Evolutionary conservation across 306 rosid species (phyloP), one percentile per base, ranked within the genome.

Genomic region (Dalbergia cultrata): DNA sequence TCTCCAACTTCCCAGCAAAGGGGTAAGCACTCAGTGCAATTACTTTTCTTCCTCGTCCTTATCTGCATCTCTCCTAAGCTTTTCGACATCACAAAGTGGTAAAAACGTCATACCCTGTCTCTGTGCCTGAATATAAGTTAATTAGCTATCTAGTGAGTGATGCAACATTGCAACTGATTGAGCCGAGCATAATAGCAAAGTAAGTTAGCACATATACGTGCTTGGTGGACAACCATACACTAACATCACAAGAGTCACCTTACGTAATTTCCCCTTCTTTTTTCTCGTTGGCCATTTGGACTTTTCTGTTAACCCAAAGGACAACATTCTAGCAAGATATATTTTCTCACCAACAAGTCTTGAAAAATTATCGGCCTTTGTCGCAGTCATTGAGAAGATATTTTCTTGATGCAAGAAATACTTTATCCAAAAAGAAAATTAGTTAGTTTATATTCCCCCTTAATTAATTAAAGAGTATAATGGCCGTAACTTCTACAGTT

Each of bases 301-400:
- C 77, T 65, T 62, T 70, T 76, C 67, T n/a, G 41, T 37, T 62
- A 68, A 45, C 47, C 52, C 59, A 81, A 59, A 49, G 58, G 85
- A 3, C 77, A 2, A 21, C 70, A 53, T 31, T 17, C 17, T 8
- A 39, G 26, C 22, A 72, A 64, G n/a, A 63, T 3, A 57, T 71
- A 60, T 61, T n/a, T 47, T 80, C 12, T 64, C 12, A 64, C 31
- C 11, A 13, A 3, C 66, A 52, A 72, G 59, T 80, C 13, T 6
- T 11, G 13, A 41, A 75, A 44, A 17, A 59, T 63, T 7, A 34
- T 14, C 6, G 31, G 0, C 11, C 7, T 9, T 74, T 61, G 61
- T 5, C 31, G 34, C 14, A 64, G 63, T 64, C 80, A 64, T 12
- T 5, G 13, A 8, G 9, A 77, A 77, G 66, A 64, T 64, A 35